phyloP scores from a whole-genome alignment of 2,329 filamentous ascomycete genomes.

The Berkeleyomyces basicola region DNA sequence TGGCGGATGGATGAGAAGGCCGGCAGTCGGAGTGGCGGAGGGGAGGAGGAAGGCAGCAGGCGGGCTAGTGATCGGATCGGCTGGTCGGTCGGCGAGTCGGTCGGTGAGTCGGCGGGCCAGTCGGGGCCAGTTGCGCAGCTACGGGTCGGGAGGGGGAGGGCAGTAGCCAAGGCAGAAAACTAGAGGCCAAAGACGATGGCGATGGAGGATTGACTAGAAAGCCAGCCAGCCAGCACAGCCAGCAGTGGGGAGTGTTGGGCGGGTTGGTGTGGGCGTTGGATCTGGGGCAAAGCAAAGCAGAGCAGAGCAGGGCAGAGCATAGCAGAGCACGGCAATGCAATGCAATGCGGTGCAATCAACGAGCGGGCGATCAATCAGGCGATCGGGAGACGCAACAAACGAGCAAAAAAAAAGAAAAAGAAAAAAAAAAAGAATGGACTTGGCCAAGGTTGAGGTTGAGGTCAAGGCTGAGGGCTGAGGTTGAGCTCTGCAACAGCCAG shows the following conservation, averaged over 20 bases:
- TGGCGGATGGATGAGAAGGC: no score
- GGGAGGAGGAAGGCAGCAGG: no score
- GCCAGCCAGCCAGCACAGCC: background rate
- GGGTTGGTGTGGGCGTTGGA: background rate
- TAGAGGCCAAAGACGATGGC: background rate
- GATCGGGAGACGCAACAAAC: background rate
- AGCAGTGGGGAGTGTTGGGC: background rate
- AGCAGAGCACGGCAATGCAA: background rate
- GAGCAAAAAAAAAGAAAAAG: background rate
- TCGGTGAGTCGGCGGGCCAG: background rate
- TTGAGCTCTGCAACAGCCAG: background rate
- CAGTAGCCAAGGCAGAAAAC: background rate
- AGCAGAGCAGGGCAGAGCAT: background rate
- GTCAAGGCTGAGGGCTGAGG: no score
- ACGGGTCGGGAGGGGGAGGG: background rate
- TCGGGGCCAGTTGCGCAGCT: background rate
- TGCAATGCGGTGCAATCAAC: background rate
- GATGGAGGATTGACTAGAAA: background rate
- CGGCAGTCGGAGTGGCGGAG: no score
- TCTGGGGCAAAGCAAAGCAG: background rate
- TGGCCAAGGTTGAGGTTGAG: background rate
- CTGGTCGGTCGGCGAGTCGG: background rate
- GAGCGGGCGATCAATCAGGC: background rate
- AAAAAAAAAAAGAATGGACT: background rate
- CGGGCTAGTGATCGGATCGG: background rate